Evolutionary conservation across 345 rosid genomes (phyloP).

Genomic region (Linum trigynum): DNA sequence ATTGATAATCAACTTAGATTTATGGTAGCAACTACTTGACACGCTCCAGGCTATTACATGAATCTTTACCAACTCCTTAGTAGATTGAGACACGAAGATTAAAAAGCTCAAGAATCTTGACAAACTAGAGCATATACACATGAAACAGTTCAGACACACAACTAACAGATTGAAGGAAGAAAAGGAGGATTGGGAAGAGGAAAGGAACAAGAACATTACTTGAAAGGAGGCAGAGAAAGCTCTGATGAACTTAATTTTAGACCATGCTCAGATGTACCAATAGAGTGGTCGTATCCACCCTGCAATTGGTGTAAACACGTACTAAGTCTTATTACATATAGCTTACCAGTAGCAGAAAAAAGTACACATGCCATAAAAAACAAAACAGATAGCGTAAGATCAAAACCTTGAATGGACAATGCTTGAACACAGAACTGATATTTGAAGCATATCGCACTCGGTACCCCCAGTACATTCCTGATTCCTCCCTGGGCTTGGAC

Average conservation of each 20-base stretch:
- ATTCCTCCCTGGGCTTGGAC: conserved; percentile 66
- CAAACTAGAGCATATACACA: neutral
- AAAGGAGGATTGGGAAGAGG: conserved; percentile 4
- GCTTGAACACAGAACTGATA: conserved; percentile 53
- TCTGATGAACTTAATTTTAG: conserved; percentile 51
- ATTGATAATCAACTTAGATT: neutral
- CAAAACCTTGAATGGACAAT: conserved; percentile 55
- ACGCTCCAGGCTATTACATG: neutral
- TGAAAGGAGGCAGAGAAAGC: conserved; percentile 56
- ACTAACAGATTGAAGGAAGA: conserved; percentile 1
- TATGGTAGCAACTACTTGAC: neutral
- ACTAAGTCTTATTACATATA: neutral
- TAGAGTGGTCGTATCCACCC: conserved; percentile 87
- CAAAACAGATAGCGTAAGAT: neutral
- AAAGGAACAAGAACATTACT: conserved; percentile 29
- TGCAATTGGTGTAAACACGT: conserved; percentile 19
- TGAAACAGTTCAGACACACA: neutral
- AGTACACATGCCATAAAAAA: neutral
- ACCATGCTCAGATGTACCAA: conserved; percentile 99
- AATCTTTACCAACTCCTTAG: neutral
- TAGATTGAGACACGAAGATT: neutral
- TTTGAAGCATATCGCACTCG: conserved; percentile 79
- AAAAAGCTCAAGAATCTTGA: neutral
- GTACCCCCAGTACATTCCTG: conserved; percentile 85
- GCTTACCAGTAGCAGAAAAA: neutral